These are phyloP conservation scores for Nectriaceae sp. DNA, from an alignment of 2,329 filamentous ascomycete species.

Conservation along the genomic window DNA sequence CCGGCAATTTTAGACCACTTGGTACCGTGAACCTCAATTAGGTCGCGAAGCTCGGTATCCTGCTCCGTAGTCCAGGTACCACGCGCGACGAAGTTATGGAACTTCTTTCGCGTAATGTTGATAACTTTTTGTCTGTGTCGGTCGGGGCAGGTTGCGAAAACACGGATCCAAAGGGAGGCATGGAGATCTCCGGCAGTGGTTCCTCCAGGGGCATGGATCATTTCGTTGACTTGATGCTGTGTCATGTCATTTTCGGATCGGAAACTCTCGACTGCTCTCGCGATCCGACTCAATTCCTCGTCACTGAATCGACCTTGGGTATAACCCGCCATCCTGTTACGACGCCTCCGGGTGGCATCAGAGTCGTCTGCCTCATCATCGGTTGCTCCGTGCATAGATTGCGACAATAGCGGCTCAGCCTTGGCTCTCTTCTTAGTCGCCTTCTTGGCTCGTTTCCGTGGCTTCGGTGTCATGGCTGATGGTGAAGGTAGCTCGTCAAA, in stretches of 20 bases:
- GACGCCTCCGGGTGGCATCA: slow-evolving; percentile 15
- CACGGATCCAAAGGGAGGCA: slow-evolving; percentile 50
- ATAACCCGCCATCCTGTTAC: slow-evolving; percentile 29
- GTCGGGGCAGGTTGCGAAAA: slow-evolving; percentile 51
- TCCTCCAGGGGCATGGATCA: slow-evolving; percentile 39
- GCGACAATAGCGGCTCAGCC: slow-evolving; percentile 14
- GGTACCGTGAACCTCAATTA: slow-evolving; percentile 40
- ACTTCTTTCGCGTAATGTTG: slow-evolving; percentile 60
- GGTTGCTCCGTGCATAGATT: slow-evolving; percentile 23
- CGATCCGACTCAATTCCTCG: slow-evolving; percentile 44
- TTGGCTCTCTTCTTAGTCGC: slow-evolving; percentile 24
- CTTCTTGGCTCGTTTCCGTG: slow-evolving; percentile 31
- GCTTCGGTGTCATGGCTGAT: slow-evolving; percentile 33
- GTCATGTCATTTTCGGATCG: slow-evolving; percentile 44
- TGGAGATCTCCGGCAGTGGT: slow-evolving; percentile 38
- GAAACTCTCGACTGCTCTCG: slow-evolving; percentile 45
- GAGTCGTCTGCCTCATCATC: slow-evolving; percentile 21
- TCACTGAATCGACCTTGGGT: slow-evolving; percentile 46
- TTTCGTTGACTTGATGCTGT: slow-evolving; percentile 49
- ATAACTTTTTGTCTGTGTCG: slow-evolving; percentile 56
- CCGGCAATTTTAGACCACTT: slow-evolving; percentile 65
- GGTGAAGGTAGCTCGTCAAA: slow-evolving; percentile 34
- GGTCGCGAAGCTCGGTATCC: slow-evolving; percentile 36
- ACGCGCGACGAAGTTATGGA: slow-evolving; percentile 63
- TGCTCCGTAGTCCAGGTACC: slow-evolving; percentile 45